Percentiles rank a stretch among this genome's conserved stretches.
These are phyloP conservation scores for Beauveria scarabaeidicola DNA, from an alignment of 2,329 filamentous ascomycete species.

Conservation along the genomic window DNA sequence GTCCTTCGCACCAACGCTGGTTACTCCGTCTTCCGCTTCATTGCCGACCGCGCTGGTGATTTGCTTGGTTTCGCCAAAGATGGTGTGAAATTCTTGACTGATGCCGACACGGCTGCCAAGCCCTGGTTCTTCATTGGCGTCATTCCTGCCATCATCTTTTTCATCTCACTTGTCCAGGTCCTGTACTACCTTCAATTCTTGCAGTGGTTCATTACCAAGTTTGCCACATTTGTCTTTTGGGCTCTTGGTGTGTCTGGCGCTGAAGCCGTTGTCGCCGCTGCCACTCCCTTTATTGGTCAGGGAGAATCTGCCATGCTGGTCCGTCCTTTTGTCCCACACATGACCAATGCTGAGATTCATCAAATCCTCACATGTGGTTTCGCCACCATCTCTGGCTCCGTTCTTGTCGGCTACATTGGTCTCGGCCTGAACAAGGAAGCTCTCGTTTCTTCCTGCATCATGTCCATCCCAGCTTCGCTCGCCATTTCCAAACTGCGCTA, in stretches of 20 bases:
- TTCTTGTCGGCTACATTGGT: constrained; percentile 76
- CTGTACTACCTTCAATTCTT: constrained; percentile 72
- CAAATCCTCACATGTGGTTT: constrained; percentile 91
- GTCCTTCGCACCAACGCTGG: constrained; percentile 73
- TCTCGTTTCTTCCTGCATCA: constrained; percentile 84
- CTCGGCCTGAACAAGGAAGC: constrained; percentile 79
- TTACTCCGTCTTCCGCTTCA: constrained; percentile 86
- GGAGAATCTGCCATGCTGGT: constrained; percentile 92
- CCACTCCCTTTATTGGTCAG: constrained; percentile 89
- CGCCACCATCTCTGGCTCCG: constrained; percentile 83
- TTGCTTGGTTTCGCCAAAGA: constrained; percentile 68
- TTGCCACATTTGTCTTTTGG: constrained; percentile 89
- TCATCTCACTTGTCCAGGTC: constrained; percentile 84
- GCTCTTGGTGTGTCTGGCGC: constrained; percentile 77
- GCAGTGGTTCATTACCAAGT: constrained; percentile 85
- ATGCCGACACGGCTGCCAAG: constrained; percentile 33
- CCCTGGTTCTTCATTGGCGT: constrained; percentile 69
- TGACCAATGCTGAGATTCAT: constrained; percentile 82
- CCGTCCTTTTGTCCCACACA: constrained; percentile 73
- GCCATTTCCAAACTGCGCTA: constrained; percentile 85
- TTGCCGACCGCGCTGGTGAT: constrained; percentile 64
- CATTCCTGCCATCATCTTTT: constrained; percentile 91
- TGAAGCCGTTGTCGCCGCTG: constrained; percentile 87
- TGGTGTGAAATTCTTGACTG: constrained; percentile 62
- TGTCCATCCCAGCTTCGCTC: constrained; percentile 88